Evolutionary conservation across 164 flowering plant species (phyloP), one percentile per base, ranked within the genome.

Genomic region (Litsea cubeba): DNA sequence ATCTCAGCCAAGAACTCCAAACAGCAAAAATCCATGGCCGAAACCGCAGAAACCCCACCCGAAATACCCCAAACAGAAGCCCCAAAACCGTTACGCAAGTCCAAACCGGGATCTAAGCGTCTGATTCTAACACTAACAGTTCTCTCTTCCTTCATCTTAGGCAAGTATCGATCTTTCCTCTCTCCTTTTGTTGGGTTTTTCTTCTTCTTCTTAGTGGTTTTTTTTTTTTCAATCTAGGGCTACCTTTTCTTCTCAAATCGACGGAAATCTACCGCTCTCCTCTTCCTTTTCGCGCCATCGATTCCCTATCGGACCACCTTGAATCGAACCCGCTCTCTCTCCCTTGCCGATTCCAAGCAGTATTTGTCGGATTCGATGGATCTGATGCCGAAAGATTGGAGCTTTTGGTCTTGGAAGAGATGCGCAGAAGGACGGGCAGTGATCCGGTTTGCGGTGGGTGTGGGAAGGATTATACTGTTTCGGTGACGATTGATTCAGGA

Each of bases 221-320:
- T n/a, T 49, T n/a, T 65, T n/a, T 50, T 8, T 58, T 71, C 23
- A n/a, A 54, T 78, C 68, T 78, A 94, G 98, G 95, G 68, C 73
- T 86, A 22, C 97, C 98, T 1, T 85, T 93, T 71, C 78, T 93
- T 62, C 83, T 90, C 75, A 93, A 92, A 78, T 85, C 99, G 8
- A 82, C 91, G 1, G 98, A 90, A 79, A 93, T 95, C 72, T 93
- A 93, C 81, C 85, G 98, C 23, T 86, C 97, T 2, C 90, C 98
- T 8, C 85, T 95, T 20, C 99, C 98, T 0, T 95, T 92, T 73
- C 75, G 64, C 1, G 90, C 86, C 32, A 93, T 95, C 46, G 91
- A 95, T 72, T 75, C 81, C 5, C 81, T 95, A 23, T 84, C 89
- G 1, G 57, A 71, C 54, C 75, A 73, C 1, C 75, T 91, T n/a